Evolutionary conservation across 441 rosid species (phyloP), one percentile per base, ranked within the genome.

Genomic region (Raphanus hybrid): DNA sequence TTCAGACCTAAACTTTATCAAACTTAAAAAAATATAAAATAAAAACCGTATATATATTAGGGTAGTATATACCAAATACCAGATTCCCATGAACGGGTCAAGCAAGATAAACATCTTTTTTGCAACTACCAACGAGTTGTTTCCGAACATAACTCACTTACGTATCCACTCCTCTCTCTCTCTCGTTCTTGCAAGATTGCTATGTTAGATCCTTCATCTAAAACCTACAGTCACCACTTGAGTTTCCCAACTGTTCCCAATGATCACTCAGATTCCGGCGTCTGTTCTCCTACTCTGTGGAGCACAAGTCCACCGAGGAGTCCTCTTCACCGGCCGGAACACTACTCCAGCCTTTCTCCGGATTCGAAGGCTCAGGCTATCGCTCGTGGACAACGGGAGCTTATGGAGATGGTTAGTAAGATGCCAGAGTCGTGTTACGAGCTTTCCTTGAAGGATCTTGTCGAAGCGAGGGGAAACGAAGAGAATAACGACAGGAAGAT

Each of bases 391-490:
- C 97, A 91, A 32, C 84, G 75, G 64, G 98, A 94, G 90, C 91
- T 94, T 12, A 91, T 92, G 98, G 97, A 92, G 11, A 88, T 91
- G 97, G 92, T 92, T n/a, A 88, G 88, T 75, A 84, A 67, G 68
- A 94, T 92, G 97, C 97, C 98, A 0, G 98, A 94, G 80, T 86
- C 95, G 11, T 91, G 90, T 78, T 94, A 89, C 76, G 98, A 94
- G 83, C 93, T 94, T 55, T 84, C 98, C 2, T 76, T 92, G 70
- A 91, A 66, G 70, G 98, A 92, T 85, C 80, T 94, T 32, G 97
- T 92, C 3, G 97, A 94, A 66, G 71, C 67, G 2, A 83, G 55
- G 15, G 76, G 43, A 0, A 82, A 67, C n/a, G 73, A 81, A 39
- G 83, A 74, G 45, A 74, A 72, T 64, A 29, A 29, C 4, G 82